Base-by-base conservation (phyloP, 129 eudicot genomes). In the Pittosporum tobira region DNA sequence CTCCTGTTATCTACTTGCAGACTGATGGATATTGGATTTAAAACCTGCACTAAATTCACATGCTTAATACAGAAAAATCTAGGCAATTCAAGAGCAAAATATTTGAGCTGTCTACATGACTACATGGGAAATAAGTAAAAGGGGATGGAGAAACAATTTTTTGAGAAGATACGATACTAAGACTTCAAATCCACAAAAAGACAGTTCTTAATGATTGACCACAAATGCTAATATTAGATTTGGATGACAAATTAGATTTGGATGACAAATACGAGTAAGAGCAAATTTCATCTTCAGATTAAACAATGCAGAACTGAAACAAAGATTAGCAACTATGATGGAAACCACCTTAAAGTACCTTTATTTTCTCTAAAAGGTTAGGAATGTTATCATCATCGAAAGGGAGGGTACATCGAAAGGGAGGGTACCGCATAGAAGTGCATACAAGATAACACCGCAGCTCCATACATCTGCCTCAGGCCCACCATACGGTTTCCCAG, bases 381-480 rank as follows among this genome's bases (percentile, higher is more conserved):
- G 95, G 97, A 57, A 90, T 90, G 72, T 90, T 90, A 70, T 90
- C 97, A 77, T 90, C 97, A 51, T 90, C 97, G 73, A 90, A 90
- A 42, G 97, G n/a, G n/a, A n/a, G n/a, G n/a, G n/a, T n/a, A n/a
- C n/a, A n/a, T n/a, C n/a, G n/a, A n/a, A n/a, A n/a, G n/a, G 97
- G 53, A 90, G 89, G 49, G 97, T 90, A 29, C 97, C 97, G 74
- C 97, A 90, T 49, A 90, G 93, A 53, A 90, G 97, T 38, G 97
- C 97, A 69, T 90, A 90, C 69, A 90, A 79, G 70, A 90, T 90
- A 66, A 90, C 97, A 62, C 97, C 97, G 64, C 97, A 90, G 78
- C 97, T 90, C 97, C 97, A 90, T 51, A 90, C 94, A 63, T 85
- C 97, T 50, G 85, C 97, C 74, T 90, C 97, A n/a, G 97, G 97